These are phyloP conservation scores for Trichoderma koningiopsis DNA, from an alignment of 2,329 filamentous ascomycete species.

Conservation along the genomic window DNA sequence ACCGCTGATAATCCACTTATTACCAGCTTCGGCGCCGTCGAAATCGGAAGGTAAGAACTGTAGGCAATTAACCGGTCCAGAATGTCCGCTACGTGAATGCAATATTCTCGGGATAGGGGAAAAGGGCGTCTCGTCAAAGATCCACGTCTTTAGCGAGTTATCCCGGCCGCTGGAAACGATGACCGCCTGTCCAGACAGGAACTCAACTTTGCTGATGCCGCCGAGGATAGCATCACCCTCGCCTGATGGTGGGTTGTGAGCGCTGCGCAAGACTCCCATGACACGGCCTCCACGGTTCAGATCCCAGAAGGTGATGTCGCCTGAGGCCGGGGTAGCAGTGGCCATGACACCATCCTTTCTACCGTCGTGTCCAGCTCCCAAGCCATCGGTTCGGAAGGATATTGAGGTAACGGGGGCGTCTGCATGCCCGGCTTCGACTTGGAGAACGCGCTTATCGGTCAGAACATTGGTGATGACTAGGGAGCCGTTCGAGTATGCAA, in stretches of 20 bases:
- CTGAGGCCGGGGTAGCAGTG: conserved; percentile 74
- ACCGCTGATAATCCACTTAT: conserved; percentile 92
- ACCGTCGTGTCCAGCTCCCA: conserved; percentile 86
- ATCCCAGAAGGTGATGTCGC: conserved; percentile 96
- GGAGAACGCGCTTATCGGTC: conserved; percentile 71
- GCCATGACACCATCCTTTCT: conserved; percentile 90
- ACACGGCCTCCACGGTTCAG: conserved; percentile 85
- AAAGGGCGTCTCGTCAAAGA: conserved; percentile 91
- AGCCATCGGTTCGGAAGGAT: conserved; percentile 84
- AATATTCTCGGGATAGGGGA: conserved; percentile 82
- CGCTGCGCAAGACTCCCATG: conserved; percentile 82
- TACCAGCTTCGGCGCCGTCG: conserved; percentile 82
- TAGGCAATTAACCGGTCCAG: conserved; percentile 79
- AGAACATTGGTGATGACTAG: conserved; percentile 81
- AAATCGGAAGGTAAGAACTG: conserved; percentile 86
- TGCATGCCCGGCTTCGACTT: conserved; percentile 66
- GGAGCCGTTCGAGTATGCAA: conserved; percentile 80
- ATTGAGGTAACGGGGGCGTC: conserved; percentile 75
- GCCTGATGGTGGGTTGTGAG: conserved; percentile 74
- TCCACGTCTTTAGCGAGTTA: conserved; percentile 94
- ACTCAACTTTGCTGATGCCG: conserved; percentile 85
- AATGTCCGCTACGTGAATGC: conserved; percentile 85
- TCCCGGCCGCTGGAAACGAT: conserved; percentile 88
- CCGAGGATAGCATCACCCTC: conserved; percentile 62
- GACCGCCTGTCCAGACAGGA: conserved; percentile 84